Conservation (phyloP, 2,329 filamentous ascomycete genomes). For the Mycosphaerella arachidis region DNA sequence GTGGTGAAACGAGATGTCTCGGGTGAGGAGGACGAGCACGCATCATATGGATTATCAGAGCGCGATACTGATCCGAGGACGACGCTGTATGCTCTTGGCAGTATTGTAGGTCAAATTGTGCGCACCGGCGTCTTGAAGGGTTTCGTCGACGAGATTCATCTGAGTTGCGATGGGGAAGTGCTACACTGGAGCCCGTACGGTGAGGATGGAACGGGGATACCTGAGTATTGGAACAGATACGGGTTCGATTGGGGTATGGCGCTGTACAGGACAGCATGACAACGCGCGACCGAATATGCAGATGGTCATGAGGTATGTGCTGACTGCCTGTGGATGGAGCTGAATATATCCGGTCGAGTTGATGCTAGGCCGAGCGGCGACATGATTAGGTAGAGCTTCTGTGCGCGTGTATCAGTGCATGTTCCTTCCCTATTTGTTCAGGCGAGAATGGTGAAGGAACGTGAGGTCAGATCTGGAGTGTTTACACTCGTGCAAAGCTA, state of each 20-base stretch:
- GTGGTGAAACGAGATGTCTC: slow-evolving; percentile 6
- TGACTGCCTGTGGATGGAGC: background rate
- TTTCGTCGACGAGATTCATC: slow-evolving; percentile 15
- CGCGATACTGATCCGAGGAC: slow-evolving; percentile 16
- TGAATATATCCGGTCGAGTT: background rate
- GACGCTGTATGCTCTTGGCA: slow-evolving; percentile 13
- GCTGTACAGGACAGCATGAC: slow-evolving; percentile 3
- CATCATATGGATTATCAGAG: slow-evolving; percentile 9
- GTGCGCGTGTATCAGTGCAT: background rate
- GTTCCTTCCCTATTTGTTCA: background rate
- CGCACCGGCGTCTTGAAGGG: slow-evolving; percentile 15
- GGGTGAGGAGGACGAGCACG: slow-evolving; percentile 2
- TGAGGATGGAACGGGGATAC: slow-evolving; percentile 13
- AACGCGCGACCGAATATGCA: background rate
- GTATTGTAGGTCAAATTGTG: slow-evolving; percentile 15
- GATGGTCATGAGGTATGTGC: background rate
- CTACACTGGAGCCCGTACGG: slow-evolving; percentile 9
- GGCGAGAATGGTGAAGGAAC: background rate
- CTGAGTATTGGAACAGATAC: slow-evolving; percentile 18
- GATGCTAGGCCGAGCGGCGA: background rate
- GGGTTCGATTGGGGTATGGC: slow-evolving; percentile 21
- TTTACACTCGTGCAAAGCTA: slow-evolving; percentile 47
- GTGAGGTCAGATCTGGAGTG: background rate
- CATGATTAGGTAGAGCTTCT: background rate
- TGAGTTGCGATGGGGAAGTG: slow-evolving; percentile 9